Base-by-base conservation (phyloP, 805 yeast genomes). In the Saccharomycopsis synnaedendra region DNA sequence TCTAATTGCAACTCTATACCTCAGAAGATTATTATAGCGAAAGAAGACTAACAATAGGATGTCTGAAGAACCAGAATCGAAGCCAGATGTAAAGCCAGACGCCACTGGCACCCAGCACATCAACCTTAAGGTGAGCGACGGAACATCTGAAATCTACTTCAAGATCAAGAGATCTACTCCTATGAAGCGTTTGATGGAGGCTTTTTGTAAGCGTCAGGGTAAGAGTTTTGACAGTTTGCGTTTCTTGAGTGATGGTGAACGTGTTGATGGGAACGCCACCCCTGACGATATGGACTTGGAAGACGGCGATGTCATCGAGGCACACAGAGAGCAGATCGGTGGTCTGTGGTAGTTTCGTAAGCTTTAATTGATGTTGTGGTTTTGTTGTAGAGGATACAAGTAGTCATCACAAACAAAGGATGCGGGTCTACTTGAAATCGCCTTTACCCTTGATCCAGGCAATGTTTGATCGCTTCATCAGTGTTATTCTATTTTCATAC, bases 151-250 rank as follows among this genome's bases (percentile, higher is more conserved):
- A 65, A 89, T 93, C 54, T 88, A 84, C 65, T 93, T 93, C 80
- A 89, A 90, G 66, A 90, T 93, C 66, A 88, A 89, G 70, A 77
- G 85, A 67, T 74, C 89, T 39, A 93, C 98, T 4, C 95, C 90
- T 43, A 75, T 93, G 72, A 85, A 78, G 65, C 85, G 96, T 69
- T 79, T 93, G 59, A 90, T 93, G 88, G 97, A 90, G 60, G 96
- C 97, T 8, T 93, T 90, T 65, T 94, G 97, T 64, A 89, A 89
- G 69, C 85, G 98, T 72, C 96, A 90, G 62, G 97, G 97, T 41
- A 90, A 90, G 64, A 79, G 83, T 55, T 68, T 83, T 61, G 78
- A 76, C 56, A 78, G 90, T 45, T 70, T 93, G 63, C 79, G 97
- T 65, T 93, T 93, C 64, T 71, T 93, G 60, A 82, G 82, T 62